Evolutionary conservation across 495 filamentous ascomycete species (phyloP).

Genomic region (Penicillium pancosmium): DNA sequence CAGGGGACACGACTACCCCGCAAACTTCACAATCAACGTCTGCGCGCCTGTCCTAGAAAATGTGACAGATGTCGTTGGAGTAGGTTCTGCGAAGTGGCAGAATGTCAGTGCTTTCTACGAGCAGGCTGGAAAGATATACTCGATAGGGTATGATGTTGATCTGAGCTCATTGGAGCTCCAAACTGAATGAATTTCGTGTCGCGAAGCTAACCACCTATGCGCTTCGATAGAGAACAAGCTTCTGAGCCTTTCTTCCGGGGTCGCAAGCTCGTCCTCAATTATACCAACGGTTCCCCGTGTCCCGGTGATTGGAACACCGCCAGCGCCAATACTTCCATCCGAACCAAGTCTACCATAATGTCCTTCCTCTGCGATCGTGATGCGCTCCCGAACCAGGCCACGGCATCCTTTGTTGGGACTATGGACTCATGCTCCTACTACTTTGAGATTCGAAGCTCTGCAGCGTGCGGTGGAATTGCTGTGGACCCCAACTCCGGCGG

Average conservation of each 20-base stretch:
- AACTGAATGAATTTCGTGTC: not conserved
- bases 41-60: constrained; percentile 83
- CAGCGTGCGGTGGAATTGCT: constrained; percentile 76
- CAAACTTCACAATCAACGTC: constrained; percentile 95
- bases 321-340: constrained; percentile 38
- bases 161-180: not conserved
- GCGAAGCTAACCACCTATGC: constrained; percentile 11
- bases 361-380: constrained; percentile 92
- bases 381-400: constrained; percentile 57
- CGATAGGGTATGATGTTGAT: constrained; percentile 68
- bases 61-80: constrained; percentile 68
- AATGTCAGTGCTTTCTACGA: constrained; percentile 94
- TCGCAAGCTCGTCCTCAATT: constrained; percentile 88
- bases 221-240: constrained; percentile 57
- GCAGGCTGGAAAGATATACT: constrained; percentile 71
- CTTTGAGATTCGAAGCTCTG: constrained; percentile 88
- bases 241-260: constrained; percentile 79
- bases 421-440: constrained; percentile 94
- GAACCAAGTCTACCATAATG: constrained; percentile 84
- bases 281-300: constrained; percentile 87
- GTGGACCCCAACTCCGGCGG: constrained; percentile 62
- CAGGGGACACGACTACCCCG: constrained; percentile 79
- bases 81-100: constrained; percentile 65
- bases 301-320: constrained; percentile 29
- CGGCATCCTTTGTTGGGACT: constrained; percentile 78